A percentile compares a stretch with the other conserved stretches of the same genome.
phyloP scores from a whole-genome alignment of 345 rosid species.

The Gossypium mustelinum region DNA sequence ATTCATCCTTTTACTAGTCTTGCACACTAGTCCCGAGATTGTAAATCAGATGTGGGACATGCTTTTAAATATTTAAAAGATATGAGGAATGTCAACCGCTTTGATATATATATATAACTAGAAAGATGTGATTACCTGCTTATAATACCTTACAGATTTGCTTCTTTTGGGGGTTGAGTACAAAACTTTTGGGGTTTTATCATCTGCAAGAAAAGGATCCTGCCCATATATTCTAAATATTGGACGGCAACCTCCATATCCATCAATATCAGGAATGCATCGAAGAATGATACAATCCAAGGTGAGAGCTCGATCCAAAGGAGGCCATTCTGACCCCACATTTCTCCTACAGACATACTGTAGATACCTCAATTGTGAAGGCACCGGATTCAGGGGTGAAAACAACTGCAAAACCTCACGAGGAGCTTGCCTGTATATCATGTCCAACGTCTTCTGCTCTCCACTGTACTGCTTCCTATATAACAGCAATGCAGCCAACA shows the following conservation, averaged over 20 bases:
- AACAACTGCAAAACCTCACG: constrained; percentile 74
- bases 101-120: neutral
- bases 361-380: constrained; percentile 83
- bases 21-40: too few species aligned
- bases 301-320: constrained; percentile 79
- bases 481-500: constrained; percentile 75
- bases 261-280: constrained; percentile 63
- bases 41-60: too few species aligned
- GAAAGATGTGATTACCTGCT: constrained; percentile 56
- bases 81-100: neutral
- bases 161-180: constrained; percentile 64
- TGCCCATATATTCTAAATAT: constrained; percentile 83
- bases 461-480: constrained; percentile 81
- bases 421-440: constrained; percentile 91
- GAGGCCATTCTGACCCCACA: constrained; percentile 88
- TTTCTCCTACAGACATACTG: constrained; percentile 92
- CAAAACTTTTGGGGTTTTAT: constrained; percentile 51
- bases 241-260: constrained; percentile 81
- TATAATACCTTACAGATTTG: constrained; percentile 55
- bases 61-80: too few species aligned
- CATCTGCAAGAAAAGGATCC: constrained; percentile 63
- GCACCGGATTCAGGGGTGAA: constrained; percentile 78
- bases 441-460: constrained; percentile 82
- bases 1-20: neutral
- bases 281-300: constrained; percentile 85